Evolutionary conservation across 495 filamentous ascomycete species (phyloP).

Genomic region (Penicillium crystallinum): DNA sequence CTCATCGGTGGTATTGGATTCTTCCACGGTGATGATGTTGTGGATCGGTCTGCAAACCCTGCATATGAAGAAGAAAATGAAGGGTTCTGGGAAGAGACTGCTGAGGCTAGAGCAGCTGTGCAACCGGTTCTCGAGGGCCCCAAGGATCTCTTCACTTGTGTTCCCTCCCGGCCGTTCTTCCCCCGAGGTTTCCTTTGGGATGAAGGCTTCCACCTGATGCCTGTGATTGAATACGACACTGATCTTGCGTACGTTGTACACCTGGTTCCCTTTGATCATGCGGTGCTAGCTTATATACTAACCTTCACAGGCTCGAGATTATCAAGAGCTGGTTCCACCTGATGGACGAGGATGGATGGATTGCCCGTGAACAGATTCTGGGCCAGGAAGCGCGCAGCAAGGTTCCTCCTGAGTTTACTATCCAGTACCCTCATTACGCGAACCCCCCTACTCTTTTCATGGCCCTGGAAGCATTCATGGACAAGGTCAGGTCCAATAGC

Average conservation of each 20-base stretch:
- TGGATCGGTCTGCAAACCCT: slow-evolving; percentile 82
- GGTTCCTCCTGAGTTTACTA: slow-evolving; percentile 90
- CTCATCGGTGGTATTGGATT: slow-evolving; percentile 92
- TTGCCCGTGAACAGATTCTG: slow-evolving; percentile 92
- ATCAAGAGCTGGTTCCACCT: slow-evolving; percentile 93
- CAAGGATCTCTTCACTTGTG: slow-evolving; percentile 84
- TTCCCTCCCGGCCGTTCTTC: slow-evolving; percentile 94
- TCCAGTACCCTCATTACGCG: slow-evolving; percentile 95
- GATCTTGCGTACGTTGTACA: slow-evolving; percentile 62
- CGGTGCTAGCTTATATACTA: slow-evolving; percentile 3
- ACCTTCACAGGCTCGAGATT: slow-evolving; percentile 61
- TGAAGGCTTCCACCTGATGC: slow-evolving; percentile 93
- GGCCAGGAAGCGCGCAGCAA: slow-evolving; percentile 93
- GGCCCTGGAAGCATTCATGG: slow-evolving; percentile 74
- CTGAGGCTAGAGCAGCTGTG: slow-evolving; percentile 61
- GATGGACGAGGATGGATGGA: slow-evolving; percentile 98
- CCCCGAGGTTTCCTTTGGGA: slow-evolving; percentile 97
- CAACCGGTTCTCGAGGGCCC: slow-evolving; percentile 70
- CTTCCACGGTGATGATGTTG: slow-evolving; percentile 80
- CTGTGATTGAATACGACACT: slow-evolving; percentile 87
- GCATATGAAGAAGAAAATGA: slow-evolving; percentile 97
- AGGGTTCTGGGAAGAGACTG: slow-evolving; percentile 93
- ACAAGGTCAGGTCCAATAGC: slow-evolving; percentile 54
- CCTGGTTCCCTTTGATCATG: background rate
- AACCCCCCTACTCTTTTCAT: slow-evolving; percentile 98